Evolutionary conservation across 164 flowering plant species (phyloP), one percentile per base, ranked within the genome.

Genomic region (Stephania japonica): DNA sequence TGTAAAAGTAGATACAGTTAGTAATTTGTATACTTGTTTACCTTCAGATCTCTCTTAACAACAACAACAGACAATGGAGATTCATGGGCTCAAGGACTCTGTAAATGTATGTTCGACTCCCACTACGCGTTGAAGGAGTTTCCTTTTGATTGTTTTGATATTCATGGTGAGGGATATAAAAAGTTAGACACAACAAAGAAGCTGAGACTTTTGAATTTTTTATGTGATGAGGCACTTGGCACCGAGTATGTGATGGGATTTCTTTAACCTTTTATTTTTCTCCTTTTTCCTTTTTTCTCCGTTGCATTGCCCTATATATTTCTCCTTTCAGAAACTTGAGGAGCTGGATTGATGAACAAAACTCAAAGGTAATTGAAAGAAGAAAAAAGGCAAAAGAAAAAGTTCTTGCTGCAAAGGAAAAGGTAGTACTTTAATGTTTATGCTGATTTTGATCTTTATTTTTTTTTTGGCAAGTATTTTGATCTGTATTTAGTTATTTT

Each of bases 161-260:
- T 66, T 26, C 83, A 80, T 47, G 70, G 69, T 56, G 82, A 77
- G 75, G 85, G 78, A 72, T 95, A 87, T 76, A 84, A 85, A 18
- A 63, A 42, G 56, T 78, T 92, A 67, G 81, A 81, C 41, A n/a
- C 80, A 62, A 87, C 89, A n/a, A 70, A 76, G 70, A 92, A 88
- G 81, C 89, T 91, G 65, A 90, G 78, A 70, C 78, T 94, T 18
- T 77, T 94, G 78, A 89, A 80, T 67, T 83, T 86, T 75, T 81
- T 94, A 12, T 92, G 97, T 71, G 95, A 94, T 80, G 97, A 94
- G 79, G 73, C 84, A 75, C 91, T 95, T 76, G 78, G 80, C 76
- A 90, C 96, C 7, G 75, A 23, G 99, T 95, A 87, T 80, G 94
- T 84, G 44, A 64, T 41, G 64, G 24, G 25, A 16, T 21, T 56